A percentile compares a stretch with the other conserved stretches of the same genome.
phyloP scores from a whole-genome alignment of 495 filamentous ascomycete genomes.

The Tuber indicum region DNA sequence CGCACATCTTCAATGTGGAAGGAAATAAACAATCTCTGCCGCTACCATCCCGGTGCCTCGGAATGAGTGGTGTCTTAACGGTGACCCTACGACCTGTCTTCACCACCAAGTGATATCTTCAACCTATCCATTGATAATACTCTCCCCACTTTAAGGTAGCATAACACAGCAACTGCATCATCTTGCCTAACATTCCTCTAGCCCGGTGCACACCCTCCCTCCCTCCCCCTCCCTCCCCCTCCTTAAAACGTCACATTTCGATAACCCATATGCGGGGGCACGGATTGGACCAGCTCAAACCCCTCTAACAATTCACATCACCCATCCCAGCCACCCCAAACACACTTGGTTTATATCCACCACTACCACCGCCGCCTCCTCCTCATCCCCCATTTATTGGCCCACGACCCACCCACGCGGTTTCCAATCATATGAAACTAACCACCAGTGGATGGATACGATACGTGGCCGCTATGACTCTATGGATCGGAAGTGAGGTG shows the following conservation, averaged over 20 bases:
- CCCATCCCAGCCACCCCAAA: background rate
- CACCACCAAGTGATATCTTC: background rate
- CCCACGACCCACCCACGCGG: background rate
- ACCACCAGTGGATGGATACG: background rate
- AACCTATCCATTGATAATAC: background rate
- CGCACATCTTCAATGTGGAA: background rate
- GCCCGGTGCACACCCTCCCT: background rate
- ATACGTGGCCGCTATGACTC: background rate
- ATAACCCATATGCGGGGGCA: background rate
- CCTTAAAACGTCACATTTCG: background rate
- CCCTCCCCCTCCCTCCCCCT: background rate
- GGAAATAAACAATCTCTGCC: background rate
- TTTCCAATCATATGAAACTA: background rate
- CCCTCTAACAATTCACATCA: background rate
- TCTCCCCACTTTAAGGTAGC: background rate
- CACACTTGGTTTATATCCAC: background rate
- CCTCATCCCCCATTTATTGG: background rate
- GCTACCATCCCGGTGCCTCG: background rate
- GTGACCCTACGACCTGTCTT: background rate
- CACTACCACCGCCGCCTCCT: background rate
- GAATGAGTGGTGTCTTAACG: background rate
- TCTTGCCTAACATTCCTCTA: background rate
- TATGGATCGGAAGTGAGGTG: background rate
- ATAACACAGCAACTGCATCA: background rate
- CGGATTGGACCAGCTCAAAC: background rate